phyloP scores from a whole-genome alignment of 75 land plant species.

The Pseudotsuga menziesii region DNA sequence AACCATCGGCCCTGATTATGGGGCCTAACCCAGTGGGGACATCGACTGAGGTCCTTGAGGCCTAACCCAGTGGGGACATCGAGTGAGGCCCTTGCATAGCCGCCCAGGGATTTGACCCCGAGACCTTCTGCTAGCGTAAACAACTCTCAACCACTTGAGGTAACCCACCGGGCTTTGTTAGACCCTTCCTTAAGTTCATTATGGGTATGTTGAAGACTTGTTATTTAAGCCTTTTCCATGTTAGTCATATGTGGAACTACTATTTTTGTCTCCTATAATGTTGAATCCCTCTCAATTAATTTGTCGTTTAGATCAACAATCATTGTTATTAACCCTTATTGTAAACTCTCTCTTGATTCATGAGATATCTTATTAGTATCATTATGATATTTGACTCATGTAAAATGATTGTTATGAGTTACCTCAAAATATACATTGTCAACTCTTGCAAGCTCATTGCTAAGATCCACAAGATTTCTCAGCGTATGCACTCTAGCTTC shows the following conservation, averaged over 20 bases:
- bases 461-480: constrained; percentile 17
- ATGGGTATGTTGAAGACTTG: not conserved
- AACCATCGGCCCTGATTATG: too few species aligned
- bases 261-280: not conserved
- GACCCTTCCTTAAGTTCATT: not conserved
- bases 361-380: not conserved
- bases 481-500: constrained; percentile 21
- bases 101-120: too few species aligned
- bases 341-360: not conserved
- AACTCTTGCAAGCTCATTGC: not conserved
- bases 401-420: not conserved
- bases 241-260: too few species aligned
- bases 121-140: too few species aligned
- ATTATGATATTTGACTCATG: not conserved
- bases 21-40: too few species aligned
- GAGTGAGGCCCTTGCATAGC: too few species aligned
- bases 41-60: too few species aligned
- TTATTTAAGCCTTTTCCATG: not conserved
- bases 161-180: too few species aligned
- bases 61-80: too few species aligned
- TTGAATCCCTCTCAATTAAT: not conserved
- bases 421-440: too few species aligned
- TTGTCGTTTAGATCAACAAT: not conserved
- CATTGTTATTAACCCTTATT: not conserved
- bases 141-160: too few species aligned